phyloP scores from a whole-genome alignment of 257 asterid genomes.

The Fraxinus americana region DNA sequence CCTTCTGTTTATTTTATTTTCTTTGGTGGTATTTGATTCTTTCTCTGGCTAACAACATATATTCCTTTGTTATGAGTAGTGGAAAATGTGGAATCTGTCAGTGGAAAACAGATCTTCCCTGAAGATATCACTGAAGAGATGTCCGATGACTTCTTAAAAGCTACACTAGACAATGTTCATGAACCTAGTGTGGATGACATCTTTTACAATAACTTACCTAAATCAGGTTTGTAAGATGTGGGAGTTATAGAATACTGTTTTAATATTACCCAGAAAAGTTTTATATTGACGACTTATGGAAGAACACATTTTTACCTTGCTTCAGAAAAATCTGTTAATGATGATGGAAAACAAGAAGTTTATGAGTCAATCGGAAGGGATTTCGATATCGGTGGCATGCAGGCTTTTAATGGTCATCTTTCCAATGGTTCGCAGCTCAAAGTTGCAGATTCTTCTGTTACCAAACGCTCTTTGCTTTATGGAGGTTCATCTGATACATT shows the following conservation, averaged over 20 bases:
- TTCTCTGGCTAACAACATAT: background rate
- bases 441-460: constrained; percentile 33
- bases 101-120: constrained; percentile 40
- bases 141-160: constrained; percentile 37
- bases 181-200: constrained; percentile 40
- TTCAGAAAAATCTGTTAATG: constrained; percentile 41
- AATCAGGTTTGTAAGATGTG: constrained; percentile 39
- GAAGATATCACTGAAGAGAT: constrained; percentile 41
- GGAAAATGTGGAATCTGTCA: constrained; percentile 45
- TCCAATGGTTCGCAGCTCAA: constrained; percentile 40
- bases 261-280: constrained; percentile 8
- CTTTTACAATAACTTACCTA: constrained; percentile 32
- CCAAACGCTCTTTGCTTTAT: too few relatives aligned
- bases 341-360: constrained; percentile 35
- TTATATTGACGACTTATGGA: constrained; percentile 1
- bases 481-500: background rate
- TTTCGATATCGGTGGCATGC: constrained; percentile 29
- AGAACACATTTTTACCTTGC: background rate
- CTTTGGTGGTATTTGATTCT: constrained; percentile 5
- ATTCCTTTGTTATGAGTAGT: constrained; percentile 32
- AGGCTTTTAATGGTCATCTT: constrained; percentile 35
- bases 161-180: constrained; percentile 29
- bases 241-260: constrained; percentile 12
- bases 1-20: background rate
- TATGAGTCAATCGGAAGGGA: constrained; percentile 40